A percentile compares a stretch with the other conserved stretches of the same genome.
Evolutionary conservation across 495 filamentous ascomycete genomes (phyloP).

Genomic region (Astrothelium subdiscretum): DNA sequence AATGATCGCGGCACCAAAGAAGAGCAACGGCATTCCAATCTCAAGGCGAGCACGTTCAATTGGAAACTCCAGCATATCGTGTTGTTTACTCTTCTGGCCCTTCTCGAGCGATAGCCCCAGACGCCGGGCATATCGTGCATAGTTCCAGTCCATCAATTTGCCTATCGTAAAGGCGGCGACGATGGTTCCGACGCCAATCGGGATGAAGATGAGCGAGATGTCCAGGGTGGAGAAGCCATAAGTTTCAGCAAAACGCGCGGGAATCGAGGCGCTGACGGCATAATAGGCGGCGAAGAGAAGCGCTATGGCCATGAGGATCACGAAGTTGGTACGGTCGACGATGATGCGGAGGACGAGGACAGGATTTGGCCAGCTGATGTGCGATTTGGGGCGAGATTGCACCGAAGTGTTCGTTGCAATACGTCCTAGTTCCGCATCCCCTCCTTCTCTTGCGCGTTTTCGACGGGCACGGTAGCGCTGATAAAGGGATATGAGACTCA

Average conservation of each 20-base stretch:
- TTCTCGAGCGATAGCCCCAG: constrained; percentile 22
- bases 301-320: constrained; percentile 34
- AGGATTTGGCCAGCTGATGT: constrained; percentile 8
- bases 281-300: constrained; percentile 28
- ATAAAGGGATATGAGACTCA: constrained; percentile 20
- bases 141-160: constrained; percentile 34
- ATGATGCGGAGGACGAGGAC: constrained; percentile 25
- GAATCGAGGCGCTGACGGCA: constrained; percentile 23
- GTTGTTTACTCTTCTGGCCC: constrained; percentile 27
- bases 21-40: constrained; percentile 28
- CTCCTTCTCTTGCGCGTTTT: constrained; percentile 4
- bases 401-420: neutral
- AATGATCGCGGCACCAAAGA: constrained; percentile 27
- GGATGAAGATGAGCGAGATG: constrained; percentile 38
- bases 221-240: constrained; percentile 35
- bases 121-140: constrained; percentile 25
- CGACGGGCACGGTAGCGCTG: neutral
- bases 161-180: constrained; percentile 28
- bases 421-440: constrained; percentile 4
- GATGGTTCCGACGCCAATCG: constrained; percentile 32
- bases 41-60: constrained; percentile 34
- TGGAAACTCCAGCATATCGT: constrained; percentile 30
- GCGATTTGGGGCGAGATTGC: neutral
- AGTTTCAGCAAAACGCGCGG: constrained; percentile 23
- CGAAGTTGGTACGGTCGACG: constrained; percentile 32